phyloP scores from a whole-genome alignment of 208 protist species.

The Wallacemonas rigidus region DNA sequence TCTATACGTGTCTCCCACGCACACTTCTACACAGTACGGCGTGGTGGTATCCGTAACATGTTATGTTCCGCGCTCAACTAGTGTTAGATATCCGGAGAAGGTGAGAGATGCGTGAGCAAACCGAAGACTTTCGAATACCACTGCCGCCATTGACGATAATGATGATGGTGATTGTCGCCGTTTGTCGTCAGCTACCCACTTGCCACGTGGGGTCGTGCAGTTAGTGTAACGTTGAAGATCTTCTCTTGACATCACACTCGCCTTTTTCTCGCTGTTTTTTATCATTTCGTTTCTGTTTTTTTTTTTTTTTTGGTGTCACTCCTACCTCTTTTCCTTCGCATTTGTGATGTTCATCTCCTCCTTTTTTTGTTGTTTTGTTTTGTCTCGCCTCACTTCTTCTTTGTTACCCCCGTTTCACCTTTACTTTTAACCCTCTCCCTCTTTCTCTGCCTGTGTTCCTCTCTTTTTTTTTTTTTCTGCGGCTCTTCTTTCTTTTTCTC shows the following conservation, averaged over 20 bases:
- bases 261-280: conserved; percentile 1
- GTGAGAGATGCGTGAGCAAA: too few species aligned
- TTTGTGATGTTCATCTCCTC: background rate
- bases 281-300: background rate
- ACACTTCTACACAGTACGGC: too few species aligned
- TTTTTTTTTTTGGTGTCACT: conserved; percentile 7
- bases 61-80: too few species aligned
- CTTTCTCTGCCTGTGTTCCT: conserved; percentile 14
- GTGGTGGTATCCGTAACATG: too few species aligned
- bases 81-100: too few species aligned
- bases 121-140: too few species aligned
- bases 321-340: background rate
- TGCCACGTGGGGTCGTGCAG: too few species aligned
- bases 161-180: too few species aligned
- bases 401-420: background rate
- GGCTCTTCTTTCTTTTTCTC: conserved; percentile 4
- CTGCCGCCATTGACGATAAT: too few species aligned
- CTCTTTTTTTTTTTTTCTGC: conserved; percentile 1
- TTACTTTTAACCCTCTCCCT: conserved; percentile 10
- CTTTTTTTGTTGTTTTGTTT: background rate
- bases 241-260: background rate
- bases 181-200: too few species aligned
- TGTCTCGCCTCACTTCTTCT: background rate
- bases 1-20: too few species aligned
- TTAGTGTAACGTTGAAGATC: background rate